A percentile compares a stretch with the other conserved stretches of the same genome.
Evolutionary conservation across 2,329 filamentous ascomycete genomes (phyloP).

Genomic region (Clonostachys rosea): DNA sequence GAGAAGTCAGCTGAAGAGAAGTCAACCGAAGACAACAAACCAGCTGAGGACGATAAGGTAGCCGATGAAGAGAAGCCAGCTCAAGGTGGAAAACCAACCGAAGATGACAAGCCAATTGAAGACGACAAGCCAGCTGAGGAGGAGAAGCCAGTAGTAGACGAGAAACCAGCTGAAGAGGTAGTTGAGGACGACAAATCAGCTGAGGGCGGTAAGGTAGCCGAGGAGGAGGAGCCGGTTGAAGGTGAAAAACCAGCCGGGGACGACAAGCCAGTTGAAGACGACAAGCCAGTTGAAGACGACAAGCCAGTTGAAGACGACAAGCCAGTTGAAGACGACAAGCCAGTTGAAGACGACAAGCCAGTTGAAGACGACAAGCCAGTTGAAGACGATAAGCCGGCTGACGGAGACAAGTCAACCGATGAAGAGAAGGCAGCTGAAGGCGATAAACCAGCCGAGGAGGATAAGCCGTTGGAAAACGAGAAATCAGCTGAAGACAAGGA

Average conservation of each 20-base stretch:
- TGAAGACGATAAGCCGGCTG: not conserved
- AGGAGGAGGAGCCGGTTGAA: conserved; percentile 1
- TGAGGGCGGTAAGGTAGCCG: conserved; percentile 1
- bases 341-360: not conserved
- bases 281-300: not conserved
- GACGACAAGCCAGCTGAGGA: conserved; percentile 1
- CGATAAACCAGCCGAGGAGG: not conserved
- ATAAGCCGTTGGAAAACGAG: too few species aligned
- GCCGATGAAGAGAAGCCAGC: not conserved
- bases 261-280: not conserved
- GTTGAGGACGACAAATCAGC: not conserved
- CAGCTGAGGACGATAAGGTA: not conserved
- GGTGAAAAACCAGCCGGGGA: not conserved
- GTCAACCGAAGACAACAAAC: not conserved
- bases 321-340: not conserved
- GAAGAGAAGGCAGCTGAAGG: not conserved
- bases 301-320: conserved; percentile 4
- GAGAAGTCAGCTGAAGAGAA: too few species aligned
- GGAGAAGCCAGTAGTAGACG: not conserved
- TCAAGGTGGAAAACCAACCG: not conserved
- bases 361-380: not conserved
- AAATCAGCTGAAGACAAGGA: not conserved
- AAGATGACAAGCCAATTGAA: not conserved
- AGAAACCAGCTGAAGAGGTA: conserved; percentile 1
- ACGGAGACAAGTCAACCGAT: not conserved